Evolutionary conservation across 192 early-diverging fungal species (phyloP), one percentile per base, ranked within the genome.

Genomic region (Entomortierella chlamydospora): DNA sequence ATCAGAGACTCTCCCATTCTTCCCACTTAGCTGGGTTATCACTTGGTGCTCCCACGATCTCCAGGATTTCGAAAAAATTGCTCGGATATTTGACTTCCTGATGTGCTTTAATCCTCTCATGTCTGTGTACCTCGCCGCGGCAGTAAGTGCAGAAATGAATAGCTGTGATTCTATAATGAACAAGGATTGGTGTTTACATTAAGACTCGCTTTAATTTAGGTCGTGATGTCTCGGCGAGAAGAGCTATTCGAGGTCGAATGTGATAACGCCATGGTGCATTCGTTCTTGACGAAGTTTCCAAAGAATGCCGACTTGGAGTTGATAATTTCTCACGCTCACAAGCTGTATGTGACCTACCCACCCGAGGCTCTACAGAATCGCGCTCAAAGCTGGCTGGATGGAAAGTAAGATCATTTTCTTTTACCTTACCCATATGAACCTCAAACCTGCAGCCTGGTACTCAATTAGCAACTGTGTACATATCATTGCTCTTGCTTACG

Each of bases 21-120:
- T 84, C 41, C 83, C 82, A 23, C 53, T 87, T 33, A 87, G 86
- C 55, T 89, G 88, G 88, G 84, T 89, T 0, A 87, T 89, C 43
- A 89, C 88, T n/a, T 89, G 88, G 88, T 89, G 85, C 42, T 79
- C 83, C 57, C 88, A 89, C 52, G 82, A 89, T 54, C 52, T 89
- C 4, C 52, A 70, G 20, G 72, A 83, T 59, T 82, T 87, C 22
- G 64, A 42, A 1, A 81, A 81, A 41, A 59, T 89, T 23, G 63
- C 77, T 12, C 74, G 86, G 12, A 55, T 89, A 22, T 89, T 82
- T 70, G 88, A 89, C 50, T 73, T 87, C 55, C 84, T 89, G 50
- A 49, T 89, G 7, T 68, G 82, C 41, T 77, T 77, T 28, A 86
- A 84, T 43, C 87, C 87, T 17, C 63, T 86, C 23, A 88, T 86